These are phyloP conservation scores for Lactarius sanguifluus DNA, from an alignment of 768 basidiomycete genomes.

Conservation along the genomic window DNA sequence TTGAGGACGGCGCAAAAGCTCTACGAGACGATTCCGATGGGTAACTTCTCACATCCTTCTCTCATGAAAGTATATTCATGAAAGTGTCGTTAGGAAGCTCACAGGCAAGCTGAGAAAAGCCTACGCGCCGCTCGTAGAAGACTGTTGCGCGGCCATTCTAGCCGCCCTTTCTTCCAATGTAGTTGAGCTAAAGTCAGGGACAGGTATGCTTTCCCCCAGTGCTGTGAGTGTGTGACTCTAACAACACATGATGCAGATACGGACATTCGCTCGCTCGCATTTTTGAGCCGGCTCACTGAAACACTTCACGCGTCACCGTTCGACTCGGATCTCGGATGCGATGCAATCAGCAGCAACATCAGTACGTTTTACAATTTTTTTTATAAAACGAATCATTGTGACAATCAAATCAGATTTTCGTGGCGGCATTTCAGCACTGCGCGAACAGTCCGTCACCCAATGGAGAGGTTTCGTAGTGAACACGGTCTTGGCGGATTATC, in stretches of 20 bases:
- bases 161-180: slow-evolving; percentile 14
- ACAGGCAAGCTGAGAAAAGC: slow-evolving; percentile 46
- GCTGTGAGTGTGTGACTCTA: neutral
- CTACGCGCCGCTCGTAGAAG: slow-evolving; percentile 20
- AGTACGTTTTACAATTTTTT: slow-evolving; percentile 12
- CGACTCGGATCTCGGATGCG: slow-evolving; percentile 16
- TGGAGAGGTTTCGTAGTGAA: slow-evolving; percentile 18
- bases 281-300: slow-evolving; percentile 27
- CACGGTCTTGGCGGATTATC: slow-evolving; percentile 15
- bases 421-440: slow-evolving; percentile 6
- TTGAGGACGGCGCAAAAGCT: slow-evolving; percentile 59
- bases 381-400: neutral
- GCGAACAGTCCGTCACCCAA: slow-evolving; percentile 11
- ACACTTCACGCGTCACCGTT: slow-evolving; percentile 27
- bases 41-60: neutral
- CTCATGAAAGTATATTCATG: slow-evolving; percentile 27
- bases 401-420: slow-evolving; percentile 13
- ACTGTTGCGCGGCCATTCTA: slow-evolving; percentile 19
- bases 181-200: slow-evolving; percentile 17
- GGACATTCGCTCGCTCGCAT: slow-evolving; percentile 25
- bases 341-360: slow-evolving; percentile 1
- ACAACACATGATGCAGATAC: neutral
- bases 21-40: slow-evolving; percentile 57
- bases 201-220: neutral
- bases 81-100: slow-evolving; percentile 58